Base-by-base conservation (phyloP, 768 basidiomycete species). In the Lentinula detonsa region DNA sequence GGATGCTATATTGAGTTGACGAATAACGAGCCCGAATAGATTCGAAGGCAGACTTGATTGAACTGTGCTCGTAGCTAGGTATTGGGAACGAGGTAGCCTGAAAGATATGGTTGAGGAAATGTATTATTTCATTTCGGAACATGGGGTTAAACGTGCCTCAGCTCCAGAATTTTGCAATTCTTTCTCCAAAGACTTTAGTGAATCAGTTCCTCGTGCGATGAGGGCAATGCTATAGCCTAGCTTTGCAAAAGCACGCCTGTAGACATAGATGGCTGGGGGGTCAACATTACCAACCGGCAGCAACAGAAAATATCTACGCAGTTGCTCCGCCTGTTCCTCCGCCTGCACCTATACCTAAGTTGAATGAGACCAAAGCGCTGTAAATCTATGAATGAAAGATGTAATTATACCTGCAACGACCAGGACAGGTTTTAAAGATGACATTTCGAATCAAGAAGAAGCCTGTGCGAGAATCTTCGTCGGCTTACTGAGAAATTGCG, bases 201-300 rank as follows among this genome's bases (percentile, higher is more conserved):
- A 68, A 16, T 81, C 80, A 2, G 75, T 67, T 13, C 84, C 81
- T 51, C 87, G 77, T 11, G 87, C 85, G 40, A 90, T 76, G 48
- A 91, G 73, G 0, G 88, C 89, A 35, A 90, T 78, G 46, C 77
- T 81, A 67, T 88, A 90, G 0, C 88, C 88, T 34, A 81, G 72
- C 66, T 82, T 82, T 5, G 83, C 77, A 62, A 88, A 87, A 15
- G 82, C 64, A 34, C 83, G 85, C 16, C 87, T 87, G 64, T 8
- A 40, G 13, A 23, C 8, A 62, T 16, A 23, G 23, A 23, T 23
- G 23, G 23, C 1, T 53, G 2, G 9, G 33, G 15, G 64, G 52
- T 65, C 49, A 18, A 28, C 9, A 34, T 48, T 35, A 33, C 28
- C 40, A 35, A 37, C 5, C 62, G 21, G 21, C 5, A 59, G 31